Conservation (phyloP, 257 asterid genomes). For the Asclepias syriaca region DNA sequence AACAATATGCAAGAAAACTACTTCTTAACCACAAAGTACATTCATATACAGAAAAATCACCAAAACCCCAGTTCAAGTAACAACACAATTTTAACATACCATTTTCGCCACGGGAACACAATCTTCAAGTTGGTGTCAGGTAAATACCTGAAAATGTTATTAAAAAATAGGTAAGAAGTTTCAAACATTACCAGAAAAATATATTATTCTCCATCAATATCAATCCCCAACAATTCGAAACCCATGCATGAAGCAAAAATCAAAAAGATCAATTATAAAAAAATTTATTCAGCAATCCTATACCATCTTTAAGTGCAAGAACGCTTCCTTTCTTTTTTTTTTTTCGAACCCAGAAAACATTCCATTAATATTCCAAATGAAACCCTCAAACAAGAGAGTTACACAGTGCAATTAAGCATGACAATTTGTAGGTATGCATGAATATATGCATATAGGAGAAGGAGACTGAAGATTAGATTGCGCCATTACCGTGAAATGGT, state of each 20-base stretch:
- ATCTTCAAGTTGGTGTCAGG: slow-evolving; percentile 1
- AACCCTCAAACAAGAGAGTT: too few relatives aligned
- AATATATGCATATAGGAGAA: neutral
- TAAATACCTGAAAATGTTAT: slow-evolving; percentile 2
- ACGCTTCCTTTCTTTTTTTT: neutral
- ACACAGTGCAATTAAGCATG: too few relatives aligned
- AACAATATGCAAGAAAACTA: neutral
- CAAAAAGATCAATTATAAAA: neutral
- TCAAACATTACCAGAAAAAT: neutral
- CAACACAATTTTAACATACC: slow-evolving; percentile 10
- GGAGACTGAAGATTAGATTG: neutral
- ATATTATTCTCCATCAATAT: neutral
- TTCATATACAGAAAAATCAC: too few relatives aligned
- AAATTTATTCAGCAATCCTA: neutral
- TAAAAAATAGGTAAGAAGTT: neutral
- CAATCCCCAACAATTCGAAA: neutral
- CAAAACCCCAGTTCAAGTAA: neutral
- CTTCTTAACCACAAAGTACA: neutral
- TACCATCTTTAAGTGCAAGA: neutral
- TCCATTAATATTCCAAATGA: too few relatives aligned
- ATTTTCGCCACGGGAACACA: slow-evolving; percentile 2
- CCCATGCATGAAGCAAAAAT: neutral
- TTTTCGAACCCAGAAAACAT: too few relatives aligned
- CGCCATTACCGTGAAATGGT: slow-evolving; percentile 1
- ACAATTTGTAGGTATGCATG: neutral